Conservation (phyloP, 176 grass and related monocot species). For the Panicum miliaceum region DNA sequence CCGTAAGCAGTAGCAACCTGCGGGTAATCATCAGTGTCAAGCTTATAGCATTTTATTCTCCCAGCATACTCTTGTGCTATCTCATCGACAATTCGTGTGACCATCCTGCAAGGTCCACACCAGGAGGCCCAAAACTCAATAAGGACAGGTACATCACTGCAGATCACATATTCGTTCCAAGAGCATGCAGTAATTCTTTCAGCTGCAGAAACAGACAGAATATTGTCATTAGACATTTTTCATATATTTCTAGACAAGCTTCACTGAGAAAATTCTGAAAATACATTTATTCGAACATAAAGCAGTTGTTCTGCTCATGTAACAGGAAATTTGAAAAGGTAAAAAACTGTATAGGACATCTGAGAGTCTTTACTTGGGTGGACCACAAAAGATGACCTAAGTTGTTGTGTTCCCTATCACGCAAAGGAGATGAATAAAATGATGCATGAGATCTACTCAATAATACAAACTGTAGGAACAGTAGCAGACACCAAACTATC, state of each 20-base stretch:
- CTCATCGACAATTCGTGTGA: conserved; percentile 67
- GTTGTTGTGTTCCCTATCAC: neutral
- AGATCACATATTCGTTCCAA: conserved; percentile 82
- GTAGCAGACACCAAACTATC: neutral
- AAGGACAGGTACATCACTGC: conserved; percentile 77
- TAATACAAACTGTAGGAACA: neutral
- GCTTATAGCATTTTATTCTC: conserved; percentile 76
- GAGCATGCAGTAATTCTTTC: conserved; percentile 72
- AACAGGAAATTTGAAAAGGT: neutral
- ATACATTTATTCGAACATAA: neutral
- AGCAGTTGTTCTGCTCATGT: conserved; percentile 9
- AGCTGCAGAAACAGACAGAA: conserved; percentile 61
- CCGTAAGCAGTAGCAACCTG: conserved; percentile 61
- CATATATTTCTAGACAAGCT: conserved; percentile 17
- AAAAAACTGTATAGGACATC: neutral
- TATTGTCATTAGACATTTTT: conserved; percentile 36
- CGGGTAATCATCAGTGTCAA: conserved; percentile 82
- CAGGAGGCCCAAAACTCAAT: conserved; percentile 94
- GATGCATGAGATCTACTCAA: neutral
- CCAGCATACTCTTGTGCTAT: conserved; percentile 79
- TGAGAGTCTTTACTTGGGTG: conserved; percentile 25
- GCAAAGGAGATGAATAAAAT: neutral
- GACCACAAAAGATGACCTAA: conserved; percentile 23
- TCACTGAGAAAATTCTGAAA: neutral
- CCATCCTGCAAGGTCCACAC: conserved; percentile 92